These are phyloP conservation scores for Podila clonocystis DNA, from an alignment of 192 early-diverging fungal genomes.

Conservation along the genomic window DNA sequence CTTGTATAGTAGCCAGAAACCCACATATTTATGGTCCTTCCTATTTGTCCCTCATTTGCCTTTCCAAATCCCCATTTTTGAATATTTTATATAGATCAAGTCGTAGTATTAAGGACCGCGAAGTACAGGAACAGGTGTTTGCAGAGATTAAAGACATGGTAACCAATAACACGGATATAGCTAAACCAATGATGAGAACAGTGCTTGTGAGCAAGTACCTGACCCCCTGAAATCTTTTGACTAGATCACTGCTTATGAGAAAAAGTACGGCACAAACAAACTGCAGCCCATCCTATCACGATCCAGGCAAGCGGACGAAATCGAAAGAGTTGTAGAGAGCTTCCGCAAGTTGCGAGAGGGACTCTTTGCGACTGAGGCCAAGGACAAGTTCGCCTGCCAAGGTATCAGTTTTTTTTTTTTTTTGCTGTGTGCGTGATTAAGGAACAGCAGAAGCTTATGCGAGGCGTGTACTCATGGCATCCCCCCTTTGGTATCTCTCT, in stretches of 20 bases:
- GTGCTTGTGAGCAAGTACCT: no score
- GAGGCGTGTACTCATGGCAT: no score
- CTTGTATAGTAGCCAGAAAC: no score
- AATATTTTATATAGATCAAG: slow-evolving; percentile 31
- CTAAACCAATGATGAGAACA: no score
- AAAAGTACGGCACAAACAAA: slow-evolving; percentile 23
- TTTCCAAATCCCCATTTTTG: background rate
- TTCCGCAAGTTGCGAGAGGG: slow-evolving; percentile 46
- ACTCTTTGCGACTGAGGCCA: slow-evolving; percentile 29
- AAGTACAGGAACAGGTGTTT: slow-evolving; percentile 46
- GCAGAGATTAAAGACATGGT: slow-evolving; percentile 50
- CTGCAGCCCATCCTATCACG: slow-evolving; percentile 20
- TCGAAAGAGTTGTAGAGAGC: slow-evolving; percentile 36
- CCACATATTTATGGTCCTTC: background rate
- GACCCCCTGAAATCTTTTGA: no score
- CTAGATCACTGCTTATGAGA: slow-evolving; percentile 27
- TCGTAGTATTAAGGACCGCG: slow-evolving; percentile 39
- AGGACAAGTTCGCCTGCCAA: slow-evolving; percentile 30
- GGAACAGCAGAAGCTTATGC: no score
- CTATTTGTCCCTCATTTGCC: background rate
- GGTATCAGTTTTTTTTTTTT: background rate
- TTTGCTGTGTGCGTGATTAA: no score
- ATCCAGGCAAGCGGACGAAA: slow-evolving; percentile 21
- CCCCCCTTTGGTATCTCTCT: background rate
- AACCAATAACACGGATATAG: background rate